These are phyloP conservation scores for Trichosporon ovoides DNA, from an alignment of 1,284 basidiomycete genomes.

Conservation along the genomic window DNA sequence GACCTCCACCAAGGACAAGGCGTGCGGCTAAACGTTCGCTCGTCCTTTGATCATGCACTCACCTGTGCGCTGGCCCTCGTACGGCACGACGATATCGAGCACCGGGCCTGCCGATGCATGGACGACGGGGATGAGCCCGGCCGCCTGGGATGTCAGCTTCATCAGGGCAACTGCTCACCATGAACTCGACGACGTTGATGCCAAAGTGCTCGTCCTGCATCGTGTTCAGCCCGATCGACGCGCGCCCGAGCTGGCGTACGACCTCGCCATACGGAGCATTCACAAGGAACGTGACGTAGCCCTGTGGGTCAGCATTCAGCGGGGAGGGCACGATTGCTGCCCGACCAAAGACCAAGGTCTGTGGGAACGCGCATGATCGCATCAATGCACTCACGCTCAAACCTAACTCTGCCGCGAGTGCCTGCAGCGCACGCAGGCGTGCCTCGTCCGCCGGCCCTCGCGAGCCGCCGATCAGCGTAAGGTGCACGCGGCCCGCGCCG, in stretches of 20 bases:
- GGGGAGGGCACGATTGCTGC: background rate
- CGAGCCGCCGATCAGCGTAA: conserved; percentile 69
- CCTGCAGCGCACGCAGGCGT: conserved; percentile 61
- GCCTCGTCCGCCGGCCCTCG: conserved; percentile 69
- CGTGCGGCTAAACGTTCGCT: too few relatives aligned
- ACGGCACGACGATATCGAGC: conserved; percentile 82
- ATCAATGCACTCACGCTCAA: conserved; percentile 56
- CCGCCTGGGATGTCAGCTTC: conserved; percentile 58
- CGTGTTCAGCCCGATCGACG: conserved; percentile 84
- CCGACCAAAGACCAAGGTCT: too few relatives aligned
- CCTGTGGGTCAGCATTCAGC: conserved; percentile 52
- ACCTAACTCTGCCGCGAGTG: conserved; percentile 59
- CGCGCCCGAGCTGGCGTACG: conserved; percentile 61
- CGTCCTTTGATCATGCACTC: conserved; percentile 25
- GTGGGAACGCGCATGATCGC: too few relatives aligned
- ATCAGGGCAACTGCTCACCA: conserved; percentile 57
- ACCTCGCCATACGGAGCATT: conserved; percentile 75
- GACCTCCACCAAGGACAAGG: too few relatives aligned
- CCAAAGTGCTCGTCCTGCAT: conserved; percentile 99
- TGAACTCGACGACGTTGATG: conserved; percentile 95
- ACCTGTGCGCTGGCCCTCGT: conserved; percentile 66
- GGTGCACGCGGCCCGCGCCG: conserved; percentile 22
- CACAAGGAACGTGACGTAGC: conserved; percentile 69
- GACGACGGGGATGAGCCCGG: conserved; percentile 84
- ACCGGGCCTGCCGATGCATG: conserved; percentile 91